phyloP scores from a whole-genome alignment of 129 eudicot genomes.

The Flaveria linearis region DNA sequence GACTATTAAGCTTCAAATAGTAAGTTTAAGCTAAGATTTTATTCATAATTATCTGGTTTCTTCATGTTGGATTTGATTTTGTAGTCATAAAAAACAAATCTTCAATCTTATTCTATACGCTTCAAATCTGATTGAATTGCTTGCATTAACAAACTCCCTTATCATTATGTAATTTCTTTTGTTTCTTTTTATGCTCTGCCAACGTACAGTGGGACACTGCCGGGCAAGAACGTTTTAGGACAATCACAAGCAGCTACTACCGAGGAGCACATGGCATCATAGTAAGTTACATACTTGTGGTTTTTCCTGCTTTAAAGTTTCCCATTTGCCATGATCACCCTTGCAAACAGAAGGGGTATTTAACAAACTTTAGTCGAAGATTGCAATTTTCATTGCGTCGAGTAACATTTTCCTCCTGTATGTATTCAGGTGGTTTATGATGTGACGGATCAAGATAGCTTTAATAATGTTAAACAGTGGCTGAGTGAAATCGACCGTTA shows the following conservation, averaged over 20 bases:
- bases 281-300: conserved; percentile 28
- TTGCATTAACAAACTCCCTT: not conserved
- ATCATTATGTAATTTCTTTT: not conserved
- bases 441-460: conserved; percentile 91
- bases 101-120: not conserved
- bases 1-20: conserved; percentile 89
- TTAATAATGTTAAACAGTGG: conserved; percentile 98
- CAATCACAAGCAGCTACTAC: conserved; percentile 50
- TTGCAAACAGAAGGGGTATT: conserved; percentile 2
- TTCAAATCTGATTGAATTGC: not conserved
- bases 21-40: conserved; percentile 36
- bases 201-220: conserved; percentile 48
- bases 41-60: not conserved
- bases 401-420: not conserved
- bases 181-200: not conserved
- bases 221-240: conserved; percentile 51
- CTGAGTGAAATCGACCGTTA: conserved; percentile 92
- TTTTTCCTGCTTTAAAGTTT: not conserved
- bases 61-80: not conserved
- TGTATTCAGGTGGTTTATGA: conserved; percentile 78
- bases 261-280: conserved; percentile 52
- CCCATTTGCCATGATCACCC: conserved; percentile 1
- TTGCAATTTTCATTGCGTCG: not conserved
- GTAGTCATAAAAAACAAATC: not conserved
- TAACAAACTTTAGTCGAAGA: not conserved